These are phyloP conservation scores for Acidiella bohemica DNA, from an alignment of 495 filamentous ascomycete genomes.

Conservation along the genomic window DNA sequence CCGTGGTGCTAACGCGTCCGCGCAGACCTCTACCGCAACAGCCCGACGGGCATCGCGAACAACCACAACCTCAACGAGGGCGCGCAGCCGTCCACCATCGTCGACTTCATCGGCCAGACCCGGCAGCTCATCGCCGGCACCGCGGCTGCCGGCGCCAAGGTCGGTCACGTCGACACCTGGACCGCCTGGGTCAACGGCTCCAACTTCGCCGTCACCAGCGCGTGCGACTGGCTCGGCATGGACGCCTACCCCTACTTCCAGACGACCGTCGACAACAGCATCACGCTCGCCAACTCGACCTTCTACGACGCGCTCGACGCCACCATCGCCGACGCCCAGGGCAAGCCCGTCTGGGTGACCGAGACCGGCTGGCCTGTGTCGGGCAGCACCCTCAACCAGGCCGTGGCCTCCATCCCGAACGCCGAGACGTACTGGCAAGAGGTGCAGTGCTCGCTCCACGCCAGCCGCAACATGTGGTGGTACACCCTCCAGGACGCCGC, in stretches of 20 bases:
- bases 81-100: slow-evolving; percentile 43
- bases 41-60: slow-evolving; percentile 39
- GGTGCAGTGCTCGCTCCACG: slow-evolving; percentile 61
- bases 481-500: slow-evolving; percentile 58
- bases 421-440: slow-evolving; percentile 67
- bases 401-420: slow-evolving; percentile 51
- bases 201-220: slow-evolving; percentile 57
- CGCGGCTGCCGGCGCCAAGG: slow-evolving; percentile 36
- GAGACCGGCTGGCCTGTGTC: slow-evolving; percentile 71
- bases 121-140: slow-evolving; percentile 46
- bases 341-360: slow-evolving; percentile 74
- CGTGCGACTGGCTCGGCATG: slow-evolving; percentile 63
- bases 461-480: slow-evolving; percentile 58
- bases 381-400: slow-evolving; percentile 46
- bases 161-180: slow-evolving; percentile 89
- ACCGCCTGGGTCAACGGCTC: slow-evolving; percentile 45
- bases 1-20: too few relatives aligned
- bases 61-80: slow-evolving; percentile 39
- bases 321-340: slow-evolving; percentile 43
- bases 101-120: slow-evolving; percentile 52
- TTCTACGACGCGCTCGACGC: slow-evolving; percentile 49
- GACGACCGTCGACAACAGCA: slow-evolving; percentile 51
- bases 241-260: slow-evolving; percentile 54
- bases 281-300: slow-evolving; percentile 43
- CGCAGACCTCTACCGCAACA: slow-evolving; percentile 79